Base-by-base conservation (phyloP, 768 basidiomycete species). In the Rhizopogon vinicolor region DNA sequence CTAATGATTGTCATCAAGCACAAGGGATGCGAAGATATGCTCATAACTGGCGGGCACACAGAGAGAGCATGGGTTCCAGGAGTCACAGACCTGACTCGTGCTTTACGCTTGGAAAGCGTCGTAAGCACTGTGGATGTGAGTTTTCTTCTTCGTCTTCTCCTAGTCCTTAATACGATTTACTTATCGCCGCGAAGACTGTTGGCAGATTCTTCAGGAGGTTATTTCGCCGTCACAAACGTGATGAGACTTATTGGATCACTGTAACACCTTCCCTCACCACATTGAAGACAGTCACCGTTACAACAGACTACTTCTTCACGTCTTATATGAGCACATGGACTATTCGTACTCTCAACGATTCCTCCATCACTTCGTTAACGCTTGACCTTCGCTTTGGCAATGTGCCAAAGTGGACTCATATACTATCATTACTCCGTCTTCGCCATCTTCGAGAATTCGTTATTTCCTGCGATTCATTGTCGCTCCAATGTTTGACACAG, bases 271-370 rank as follows among this genome's bases (percentile, higher is more conserved):
- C 46, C 46, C 46, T 48, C 13, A 48, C 18, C 7, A 48, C 46
- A 9, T 18, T 48, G 46, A 48, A 48, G 19, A 16, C 19, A 13
- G 33, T 48, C 31, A 14, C 19, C 13, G 31, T 48, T 22, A 19
- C 46, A 22, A 48, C 46, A 16, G 46, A 48, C 46, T 48, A 48
- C 19, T 48, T 48, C 33, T 48, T 48, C 33, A 19, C 46, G 18
- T 31, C 46, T 19, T 48, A 33, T 33, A 48, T 48, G 46, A 48
- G 46, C 46, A 48, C 46, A 6, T 48, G 46, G 46, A 48, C 46
- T 5, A 35, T 35, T 22, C 46, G 46, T 33, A 48, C 46, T 19
- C 46, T 48, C 31, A 48, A 48, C 19, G 46, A 48, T 48, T 48
- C 46, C 33, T 35, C 31, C 13, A 48, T 48, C 33, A 48, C 46